Evolutionary conservation across 2,329 filamentous ascomycete species (phyloP), one percentile per base, ranked within the genome.

Genomic region (Claviceps sp.): DNA sequence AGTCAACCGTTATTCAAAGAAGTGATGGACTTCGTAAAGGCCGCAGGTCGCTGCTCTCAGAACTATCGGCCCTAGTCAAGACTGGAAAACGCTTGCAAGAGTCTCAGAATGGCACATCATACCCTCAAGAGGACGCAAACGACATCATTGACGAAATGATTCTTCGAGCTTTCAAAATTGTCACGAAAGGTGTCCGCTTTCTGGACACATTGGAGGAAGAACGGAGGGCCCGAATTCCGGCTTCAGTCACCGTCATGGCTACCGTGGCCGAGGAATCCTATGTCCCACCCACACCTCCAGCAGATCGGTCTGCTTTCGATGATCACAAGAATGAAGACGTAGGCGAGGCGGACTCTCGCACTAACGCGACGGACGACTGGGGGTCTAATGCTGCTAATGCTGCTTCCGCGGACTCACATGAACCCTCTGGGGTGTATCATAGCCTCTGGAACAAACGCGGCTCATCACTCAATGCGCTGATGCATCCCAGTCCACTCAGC

Each of bases 131-230:
- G 34, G 75, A 81, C 46, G 73, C 85, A 13, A 88, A 88, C 61
- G 81, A 86, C 59, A 80, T 91, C 53, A 80, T 96, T 53, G 91
- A 97, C 62, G 87, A 95, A 65, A 89, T 97, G 80, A 86, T 97
- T 24, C 72, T 95, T 50, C 93, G 90, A 66, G 90, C 90, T 0
- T 97, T 95, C 72, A 89, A 87, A 63, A 89, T 97, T 50, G 87
- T 95, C n/a, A 91, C 84, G 47, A 84, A 91, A 60, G 89, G 87
- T 14, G 89, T 96, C 26, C 79, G 85, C 45, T 97, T 98, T 62
- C 76, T 95, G 43, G 93, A 98, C 59, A 77, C 91, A 2, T 83
- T 93, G 71, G 84, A 87, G 40, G 85, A 81, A 16, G 79, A 84
- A 59, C 68, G 73, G 47, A 70, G 71, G 54, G 64, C 69, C 42